Conservation (phyloP, 2,329 filamentous ascomycete species). For the Pseudogymnoascus sp. region DNA sequence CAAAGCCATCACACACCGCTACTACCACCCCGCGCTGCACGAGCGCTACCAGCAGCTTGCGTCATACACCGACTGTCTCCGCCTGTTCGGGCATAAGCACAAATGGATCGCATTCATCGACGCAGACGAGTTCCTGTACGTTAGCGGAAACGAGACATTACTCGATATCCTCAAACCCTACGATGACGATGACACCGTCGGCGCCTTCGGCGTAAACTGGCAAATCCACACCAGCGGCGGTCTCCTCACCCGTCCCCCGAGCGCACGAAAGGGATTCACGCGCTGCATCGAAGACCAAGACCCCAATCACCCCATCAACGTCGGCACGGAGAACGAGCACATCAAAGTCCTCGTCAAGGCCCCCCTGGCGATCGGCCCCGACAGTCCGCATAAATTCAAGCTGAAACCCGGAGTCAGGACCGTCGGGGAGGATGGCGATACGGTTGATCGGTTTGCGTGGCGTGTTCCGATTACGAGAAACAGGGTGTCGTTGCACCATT, state of each 20-base stretch:
- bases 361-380: constrained; percentile 15
- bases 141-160: constrained; percentile 21
- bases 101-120: constrained; percentile 31
- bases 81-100: constrained; percentile 22
- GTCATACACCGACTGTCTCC: constrained; percentile 21
- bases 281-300: constrained; percentile 25
- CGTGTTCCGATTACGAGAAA: constrained; percentile 26
- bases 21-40: constrained; percentile 14
- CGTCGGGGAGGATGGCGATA: constrained; percentile 25
- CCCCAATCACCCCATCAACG: constrained; percentile 12
- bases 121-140: constrained; percentile 26
- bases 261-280: constrained; percentile 24
- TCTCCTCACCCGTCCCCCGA: constrained; percentile 17
- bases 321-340: constrained; percentile 24
- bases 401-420: constrained; percentile 17
- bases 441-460: constrained; percentile 18
- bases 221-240: constrained; percentile 27
- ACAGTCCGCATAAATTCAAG: constrained; percentile 24
- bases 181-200: constrained; percentile 23
- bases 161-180: constrained; percentile 23
- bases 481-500: constrained; percentile 29
- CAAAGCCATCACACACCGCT: constrained; percentile 21
- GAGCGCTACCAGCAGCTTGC: constrained; percentile 16
- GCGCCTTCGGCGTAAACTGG: constrained; percentile 30
- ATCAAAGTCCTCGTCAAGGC: constrained; percentile 30